These are phyloP conservation scores for Epichloe gansuensis DNA, from an alignment of 2,329 filamentous ascomycete genomes.

Conservation along the genomic window DNA sequence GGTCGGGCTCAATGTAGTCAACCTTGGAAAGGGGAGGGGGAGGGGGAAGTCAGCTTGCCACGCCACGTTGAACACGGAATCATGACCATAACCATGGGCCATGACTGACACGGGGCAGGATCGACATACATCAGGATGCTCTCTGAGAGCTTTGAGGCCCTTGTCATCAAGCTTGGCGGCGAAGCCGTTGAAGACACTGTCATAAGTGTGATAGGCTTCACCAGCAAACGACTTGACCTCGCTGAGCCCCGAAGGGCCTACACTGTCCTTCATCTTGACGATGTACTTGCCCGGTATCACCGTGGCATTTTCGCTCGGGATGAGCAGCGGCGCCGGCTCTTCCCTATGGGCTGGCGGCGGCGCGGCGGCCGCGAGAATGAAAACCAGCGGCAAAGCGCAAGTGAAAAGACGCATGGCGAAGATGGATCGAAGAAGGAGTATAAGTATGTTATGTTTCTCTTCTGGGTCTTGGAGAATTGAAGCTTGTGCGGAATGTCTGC, in stretches of 20 bases:
- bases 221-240: constrained; percentile 9
- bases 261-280: constrained; percentile 14
- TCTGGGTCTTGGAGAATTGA: no score
- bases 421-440: neutral
- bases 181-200: constrained; percentile 14
- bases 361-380: constrained; percentile 8
- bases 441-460: no score
- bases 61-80: neutral
- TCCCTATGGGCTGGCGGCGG: constrained; percentile 7
- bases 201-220: constrained; percentile 14
- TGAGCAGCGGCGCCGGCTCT: constrained; percentile 12
- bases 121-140: constrained; percentile 12
- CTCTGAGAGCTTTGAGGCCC: constrained; percentile 9
- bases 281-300: constrained; percentile 18
- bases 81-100: neutral
- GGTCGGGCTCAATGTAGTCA: constrained; percentile 26
- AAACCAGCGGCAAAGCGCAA: constrained; percentile 3
- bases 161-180: constrained; percentile 10
- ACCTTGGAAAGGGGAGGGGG: constrained; percentile 10
- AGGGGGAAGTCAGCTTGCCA: neutral
- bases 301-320: constrained; percentile 2
- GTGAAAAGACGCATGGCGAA: neutral
- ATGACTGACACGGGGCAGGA: neutral
- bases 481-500: no score
- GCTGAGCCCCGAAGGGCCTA: constrained; percentile 5